Evolutionary conservation across 2,329 filamentous ascomycete species (phyloP), one percentile per base, ranked within the genome.

Genomic region (Phaeosphaeriaceae sp.): DNA sequence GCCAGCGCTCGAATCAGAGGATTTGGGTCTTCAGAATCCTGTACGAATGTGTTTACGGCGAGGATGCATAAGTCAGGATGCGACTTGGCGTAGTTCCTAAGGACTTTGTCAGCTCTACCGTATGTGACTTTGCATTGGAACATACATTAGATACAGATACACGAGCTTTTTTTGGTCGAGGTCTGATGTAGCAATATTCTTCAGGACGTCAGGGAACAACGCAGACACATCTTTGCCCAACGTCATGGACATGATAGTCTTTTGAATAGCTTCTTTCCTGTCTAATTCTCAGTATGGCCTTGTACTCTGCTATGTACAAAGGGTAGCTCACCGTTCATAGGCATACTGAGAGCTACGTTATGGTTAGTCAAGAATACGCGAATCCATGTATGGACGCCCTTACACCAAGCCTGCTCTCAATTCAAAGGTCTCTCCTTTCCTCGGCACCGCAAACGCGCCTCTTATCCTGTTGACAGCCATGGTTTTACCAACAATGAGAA

Each of bases 241-340:
- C 1, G 94, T 99, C 94, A 99, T 99, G 72, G 94, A 92, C 92
- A 97, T 97, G 79, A 99, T 99, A 59, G 94, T 99, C 83, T 96
- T 97, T 74, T 99, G 94, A 65, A 99, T 99, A 18, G 94, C 90
- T 80, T 99, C 94, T 77, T 99, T 99, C 69, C 92, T 85, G 54
- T 37, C 46, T 33, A 21, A 51, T 35, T 50, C 43, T 77, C 58
- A 77, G 75, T 74, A 66, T 56, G 20, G 4, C 28, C 16, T 13
- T 11, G 8, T 17, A 38, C 6, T n/a, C n/a, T 21, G 6, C 17
- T 9, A 28, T 15, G 17, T 21, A 26, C 6, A 16, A 38, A 37
- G 34, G 41, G 32, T 44, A 40, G 61, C 64, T 61, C 75, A 85
- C 83, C 85, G 88, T 84, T 99, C 94, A 78, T 95, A 97, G 52